Base-by-base conservation (phyloP, 345 rosid species). In the Linum lewisii region DNA sequence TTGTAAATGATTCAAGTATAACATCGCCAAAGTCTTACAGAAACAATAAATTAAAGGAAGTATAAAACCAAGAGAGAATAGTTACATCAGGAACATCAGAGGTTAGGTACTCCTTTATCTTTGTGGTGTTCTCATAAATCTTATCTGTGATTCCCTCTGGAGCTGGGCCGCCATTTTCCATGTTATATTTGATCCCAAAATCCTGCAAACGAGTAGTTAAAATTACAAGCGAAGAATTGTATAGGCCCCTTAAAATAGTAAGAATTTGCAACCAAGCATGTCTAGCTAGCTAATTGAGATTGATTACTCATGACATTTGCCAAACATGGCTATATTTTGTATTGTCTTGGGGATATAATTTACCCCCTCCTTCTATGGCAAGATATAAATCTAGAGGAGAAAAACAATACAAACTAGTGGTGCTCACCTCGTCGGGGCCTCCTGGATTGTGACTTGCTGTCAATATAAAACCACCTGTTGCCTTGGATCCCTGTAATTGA, bases 361-460 rank as follows among this genome's bases (percentile, higher is more conserved):
- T 5, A 25, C 56, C 51, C 23, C 25, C 36, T 29, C 23, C 36
- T 11, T 45, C 59, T 54, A 50, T n/a, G 9, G 18, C 13, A 42
- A 42, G 18, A 42, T 42, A 4, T 42, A 16, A 42, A 42, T 42
- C 13, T 42, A 2, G 47, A 57, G 45, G 2, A 26, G n/a, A 3
- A 65, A n/a, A 20, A 58, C 52, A 21, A 53, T 11, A 51, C 22
- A 69, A 60, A 13, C 26, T 24, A 23, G 54, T 26, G 44, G 5
- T 49, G 45, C 20, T 29, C 20, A 92, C 99, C 97, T 94, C 99
- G 78, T 76, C 64, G 42, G 99, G 99, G 66, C 99, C 99, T 66
- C 99, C 99, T 51, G 99, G 97, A 69, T 94, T 94, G 75, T 94
- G 99, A 74, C 99, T 94, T 62, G 99, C 99, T 18, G 99, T 94